Base-by-base conservation (phyloP, 2,329 filamentous ascomycete species). In the Cercospora zeae-maydis region DNA sequence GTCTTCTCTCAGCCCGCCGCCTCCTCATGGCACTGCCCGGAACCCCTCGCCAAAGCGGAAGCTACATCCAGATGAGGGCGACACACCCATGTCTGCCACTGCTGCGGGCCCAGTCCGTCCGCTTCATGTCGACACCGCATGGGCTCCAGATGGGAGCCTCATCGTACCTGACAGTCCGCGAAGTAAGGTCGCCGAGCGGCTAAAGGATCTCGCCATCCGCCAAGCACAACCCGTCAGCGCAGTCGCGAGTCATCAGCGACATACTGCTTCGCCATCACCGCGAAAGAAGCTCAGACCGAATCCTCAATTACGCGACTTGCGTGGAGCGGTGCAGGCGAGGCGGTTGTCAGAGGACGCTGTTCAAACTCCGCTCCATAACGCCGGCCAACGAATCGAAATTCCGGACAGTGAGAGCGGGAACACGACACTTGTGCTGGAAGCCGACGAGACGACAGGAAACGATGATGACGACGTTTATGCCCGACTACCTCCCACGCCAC, bases 111-210 rank as follows among this genome's bases (percentile, higher is more conserved):
- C 59, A 33, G 52, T 47, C 3, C 47, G 30, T 9, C 21, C 53
- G 31, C 58, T 64, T 14, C 59, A 54, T 10, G 55, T 67, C 19
- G 59, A 66, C 36, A 69, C 64, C 9, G 36, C 54, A 19, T 49
- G 54, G 27, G n/a, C 24, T 16, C 11, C 31, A 5, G 21, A 21
- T 14, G 61, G 56, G 16, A 59, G 64, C 19, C 45, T 34, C 39
- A 10, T 56, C 4, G 63, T 61, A 24, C 61, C 66, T 36, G 64
- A 73, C n/a, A 74, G 72, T 63, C 72, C 72, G 16, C 63, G 71
- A 47, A 70, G 66, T 19, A 69, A 67, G 54, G 70, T 74, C 21
- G 72, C 72, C 11, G 69, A 71, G 57, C 61, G 67, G 36, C 59
- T 74, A 8, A 53, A 66, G 31, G 62, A 59, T 10, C 63, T 74